phyloP scores from a whole-genome alignment of 1,139 yeast species.

The Suhomyces bokatorum region DNA sequence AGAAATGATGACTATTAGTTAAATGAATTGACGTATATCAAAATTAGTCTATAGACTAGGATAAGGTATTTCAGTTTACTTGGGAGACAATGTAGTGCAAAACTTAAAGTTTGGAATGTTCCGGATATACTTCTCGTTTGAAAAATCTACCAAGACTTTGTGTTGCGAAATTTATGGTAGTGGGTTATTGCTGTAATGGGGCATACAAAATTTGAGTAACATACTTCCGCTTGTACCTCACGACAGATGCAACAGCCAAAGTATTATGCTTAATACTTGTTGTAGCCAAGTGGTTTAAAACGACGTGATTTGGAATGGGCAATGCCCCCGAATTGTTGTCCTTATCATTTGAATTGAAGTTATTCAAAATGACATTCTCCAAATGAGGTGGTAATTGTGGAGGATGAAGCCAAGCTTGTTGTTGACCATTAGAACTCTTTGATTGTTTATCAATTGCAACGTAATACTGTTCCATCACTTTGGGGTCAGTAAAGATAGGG shows the following conservation, averaged over 20 bases:
- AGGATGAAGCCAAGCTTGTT: conserved; percentile 67
- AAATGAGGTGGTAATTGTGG: conserved; percentile 55
- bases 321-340: conserved; percentile 52
- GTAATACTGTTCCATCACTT: conserved; percentile 61
- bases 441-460: conserved; percentile 71
- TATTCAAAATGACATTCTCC: conserved; percentile 48
- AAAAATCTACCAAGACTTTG: too few species aligned
- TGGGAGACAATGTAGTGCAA: not conserved
- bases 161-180: not conserved
- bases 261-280: conserved; percentile 51
- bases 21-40: not conserved
- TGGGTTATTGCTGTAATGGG: conserved; percentile 37
- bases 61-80: not conserved
- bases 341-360: conserved; percentile 46
- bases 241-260: conserved; percentile 50
- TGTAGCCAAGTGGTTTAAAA: conserved; percentile 50
- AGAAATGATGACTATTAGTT: conserved; percentile 5
- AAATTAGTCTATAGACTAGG: not conserved
- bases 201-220: conserved; percentile 52
- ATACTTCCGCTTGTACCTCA: conserved; percentile 49
- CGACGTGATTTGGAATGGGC: conserved; percentile 52
- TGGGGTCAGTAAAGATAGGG: conserved; percentile 82
- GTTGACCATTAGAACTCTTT: conserved; percentile 59
- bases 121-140: too few species aligned
- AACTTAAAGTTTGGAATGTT: not conserved